A percentile compares a stretch with the other conserved stretches of the same genome.
Conservation (phyloP, 225 moss, liverwort and hornwort genomes). For the Sphagnum contortum region DNA sequence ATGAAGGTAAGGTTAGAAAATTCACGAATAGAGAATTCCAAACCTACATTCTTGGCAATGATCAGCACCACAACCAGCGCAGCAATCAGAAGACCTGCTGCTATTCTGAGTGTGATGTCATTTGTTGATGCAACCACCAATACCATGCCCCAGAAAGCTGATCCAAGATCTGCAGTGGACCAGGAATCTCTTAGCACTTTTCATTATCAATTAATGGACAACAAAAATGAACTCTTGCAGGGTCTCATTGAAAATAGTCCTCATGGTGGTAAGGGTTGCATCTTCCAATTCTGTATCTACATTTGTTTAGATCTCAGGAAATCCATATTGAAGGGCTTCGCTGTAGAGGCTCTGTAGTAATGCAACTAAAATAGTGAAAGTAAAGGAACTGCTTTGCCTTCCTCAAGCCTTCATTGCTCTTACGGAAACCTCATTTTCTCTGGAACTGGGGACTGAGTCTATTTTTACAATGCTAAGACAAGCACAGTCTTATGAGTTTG, state of each 20-base stretch:
- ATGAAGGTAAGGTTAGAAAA: too few species aligned
- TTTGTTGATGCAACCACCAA: constrained; percentile 85
- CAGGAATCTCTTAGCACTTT: constrained; percentile 9
- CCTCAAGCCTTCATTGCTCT: too few species aligned
- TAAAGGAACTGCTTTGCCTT: too few species aligned
- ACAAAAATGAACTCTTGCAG: constrained; percentile 7
- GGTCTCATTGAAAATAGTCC: too few species aligned
- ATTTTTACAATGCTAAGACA: too few species aligned
- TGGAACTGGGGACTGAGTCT: too few species aligned
- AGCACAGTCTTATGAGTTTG: too few species aligned
- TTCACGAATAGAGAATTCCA: background rate
- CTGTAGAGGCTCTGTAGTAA: background rate
- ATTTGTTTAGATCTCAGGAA: background rate
- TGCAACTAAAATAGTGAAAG: too few species aligned
- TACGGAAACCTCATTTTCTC: too few species aligned
- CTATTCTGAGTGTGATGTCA: constrained; percentile 57
- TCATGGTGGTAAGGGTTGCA: too few species aligned
- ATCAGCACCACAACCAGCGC: constrained; percentile 78
- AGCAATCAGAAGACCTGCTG: constrained; percentile 61
- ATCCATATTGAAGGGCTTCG: background rate
- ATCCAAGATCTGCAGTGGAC: constrained; percentile 76
- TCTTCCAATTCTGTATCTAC: background rate
- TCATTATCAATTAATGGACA: background rate
- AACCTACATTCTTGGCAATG: constrained; percentile 77
- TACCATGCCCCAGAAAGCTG: constrained; percentile 99